Evolutionary conservation across 768 basidiomycete species (phyloP).

Genomic region (Mycena kentingensis): DNA sequence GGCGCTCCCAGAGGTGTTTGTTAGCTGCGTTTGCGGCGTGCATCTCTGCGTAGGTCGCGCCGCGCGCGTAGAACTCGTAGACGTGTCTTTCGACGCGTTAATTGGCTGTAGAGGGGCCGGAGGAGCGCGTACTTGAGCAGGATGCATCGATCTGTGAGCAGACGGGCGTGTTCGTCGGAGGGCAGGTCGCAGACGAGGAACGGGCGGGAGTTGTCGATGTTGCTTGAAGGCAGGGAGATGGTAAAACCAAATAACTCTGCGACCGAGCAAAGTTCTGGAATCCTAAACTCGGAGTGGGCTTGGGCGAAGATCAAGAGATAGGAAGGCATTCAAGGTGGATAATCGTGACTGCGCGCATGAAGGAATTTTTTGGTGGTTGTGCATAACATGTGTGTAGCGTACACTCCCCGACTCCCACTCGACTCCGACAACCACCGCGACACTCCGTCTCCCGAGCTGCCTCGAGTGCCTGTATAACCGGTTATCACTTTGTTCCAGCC

Average conservation of each 20-base stretch:
- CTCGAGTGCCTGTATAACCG: slow-evolving; percentile 2
- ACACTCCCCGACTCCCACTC: too few species aligned
- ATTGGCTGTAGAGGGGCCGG: slow-evolving; percentile 8
- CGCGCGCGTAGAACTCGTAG: slow-evolving; percentile 78
- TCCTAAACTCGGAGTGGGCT: slow-evolving; percentile 57
- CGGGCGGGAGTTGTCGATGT: slow-evolving; percentile 59
- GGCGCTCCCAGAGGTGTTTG: slow-evolving; percentile 56
- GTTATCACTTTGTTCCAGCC: background rate
- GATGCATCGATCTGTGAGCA: slow-evolving; percentile 78
- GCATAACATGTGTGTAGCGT: too few species aligned
- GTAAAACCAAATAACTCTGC: slow-evolving; percentile 73
- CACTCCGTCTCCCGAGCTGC: slow-evolving; percentile 11
- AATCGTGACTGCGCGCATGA: background rate
- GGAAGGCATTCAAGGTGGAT: slow-evolving; percentile 27
- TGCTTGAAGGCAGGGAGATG: slow-evolving; percentile 51
- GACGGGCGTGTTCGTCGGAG: slow-evolving; percentile 68
- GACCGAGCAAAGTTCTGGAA: slow-evolving; percentile 81
- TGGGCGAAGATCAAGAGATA: slow-evolving; percentile 46
- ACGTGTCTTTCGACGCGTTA: slow-evolving; percentile 53
- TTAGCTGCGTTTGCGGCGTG: slow-evolving; percentile 55
- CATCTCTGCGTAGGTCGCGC: slow-evolving; percentile 65
- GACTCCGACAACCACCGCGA: too few species aligned
- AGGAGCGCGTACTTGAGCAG: slow-evolving; percentile 65
- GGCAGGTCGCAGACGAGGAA: slow-evolving; percentile 75
- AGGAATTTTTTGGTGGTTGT: background rate